Base-by-base conservation (phyloP, 768 basidiomycete species). In the Heimioporus sp. region DNA sequence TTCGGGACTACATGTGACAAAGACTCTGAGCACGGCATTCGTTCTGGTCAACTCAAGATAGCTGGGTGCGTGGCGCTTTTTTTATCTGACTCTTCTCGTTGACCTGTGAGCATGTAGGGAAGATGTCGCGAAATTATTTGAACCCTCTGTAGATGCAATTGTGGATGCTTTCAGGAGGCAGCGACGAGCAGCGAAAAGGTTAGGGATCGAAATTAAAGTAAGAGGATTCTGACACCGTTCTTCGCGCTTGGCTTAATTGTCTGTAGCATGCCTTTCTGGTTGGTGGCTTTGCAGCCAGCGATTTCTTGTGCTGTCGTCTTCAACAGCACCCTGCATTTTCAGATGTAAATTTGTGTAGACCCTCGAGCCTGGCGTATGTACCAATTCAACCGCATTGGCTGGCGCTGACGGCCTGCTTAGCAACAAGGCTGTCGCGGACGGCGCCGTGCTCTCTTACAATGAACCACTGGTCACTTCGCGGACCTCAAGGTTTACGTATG, bases 371-470 rank as follows among this genome's bases (percentile, higher is more conserved):
- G 51, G 70, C 75, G 82, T 81, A 61, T 19, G 78, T 55, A 5
- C 40, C 8, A 0, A 30, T 30, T 2, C 21, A 24, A 17, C 11
- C 10, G 20, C 28, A 15, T 21, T 28, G 15, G 8, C 9, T 28
- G 2, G 41, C 34, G 15, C 45, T 65, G 39, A 40, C 19, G 76
- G 80, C 3, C 2, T 28, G 8, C 41, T 4, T 46, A 76, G 74
- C 4, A 69, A 68, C 48, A 79, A 72, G 65, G 80, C 78, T 0
- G 79, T 81, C 12, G 76, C 81, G 1, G 76, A 80, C 54, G 80
- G 80, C 0, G 77, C 72, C 0, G 57, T 72, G 6, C 67, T 63
- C 13, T 73, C 59, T 49, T 68, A 66, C 38, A 45, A 81, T 1
- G 76, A 80, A 12, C 34, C 34, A 35, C 10, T 35, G 12, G 34